Conservation (phyloP, 129 eudicot genomes). For the Rutidosis leptorrhynchoides region DNA sequence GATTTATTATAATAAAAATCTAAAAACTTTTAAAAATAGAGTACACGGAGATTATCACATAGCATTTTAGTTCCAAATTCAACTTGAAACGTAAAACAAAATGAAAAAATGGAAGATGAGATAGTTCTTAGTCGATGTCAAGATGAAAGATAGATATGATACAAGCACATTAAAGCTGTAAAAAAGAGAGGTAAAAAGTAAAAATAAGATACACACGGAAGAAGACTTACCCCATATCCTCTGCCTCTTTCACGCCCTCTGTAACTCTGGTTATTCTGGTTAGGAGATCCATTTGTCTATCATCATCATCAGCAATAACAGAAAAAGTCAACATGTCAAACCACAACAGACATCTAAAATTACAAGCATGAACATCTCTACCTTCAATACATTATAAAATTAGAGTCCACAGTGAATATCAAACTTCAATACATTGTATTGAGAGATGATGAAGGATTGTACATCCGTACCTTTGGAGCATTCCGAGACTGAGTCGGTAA, state of each 20-base stretch:
- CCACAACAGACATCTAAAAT: background rate
- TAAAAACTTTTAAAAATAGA: no score
- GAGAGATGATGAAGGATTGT: background rate
- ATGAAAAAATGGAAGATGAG: background rate
- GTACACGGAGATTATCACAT: no score
- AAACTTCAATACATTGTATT: background rate
- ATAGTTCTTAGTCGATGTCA: background rate
- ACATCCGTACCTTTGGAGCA: constrained; percentile 46
- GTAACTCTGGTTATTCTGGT: constrained; percentile 51
- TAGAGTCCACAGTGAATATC: no score
- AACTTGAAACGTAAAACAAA: background rate
- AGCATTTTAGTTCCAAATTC: background rate
- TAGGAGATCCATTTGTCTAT: constrained; percentile 64
- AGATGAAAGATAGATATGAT: background rate
- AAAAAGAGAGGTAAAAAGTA: background rate
- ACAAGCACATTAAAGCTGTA: background rate
- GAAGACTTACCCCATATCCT: constrained; percentile 66
- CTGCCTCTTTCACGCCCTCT: constrained; percentile 94
- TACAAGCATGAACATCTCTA: background rate
- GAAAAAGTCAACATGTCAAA: background rate
- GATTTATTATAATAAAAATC: no score
- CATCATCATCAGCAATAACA: constrained; percentile 6
- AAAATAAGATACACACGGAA: background rate
- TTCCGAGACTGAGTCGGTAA: constrained; percentile 52
- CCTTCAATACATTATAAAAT: no score